A percentile compares a stretch with the other conserved stretches of the same genome.
Evolutionary conservation across 1,284 basidiomycete genomes (phyloP).

Genomic region (Rugosomyces carneus): DNA sequence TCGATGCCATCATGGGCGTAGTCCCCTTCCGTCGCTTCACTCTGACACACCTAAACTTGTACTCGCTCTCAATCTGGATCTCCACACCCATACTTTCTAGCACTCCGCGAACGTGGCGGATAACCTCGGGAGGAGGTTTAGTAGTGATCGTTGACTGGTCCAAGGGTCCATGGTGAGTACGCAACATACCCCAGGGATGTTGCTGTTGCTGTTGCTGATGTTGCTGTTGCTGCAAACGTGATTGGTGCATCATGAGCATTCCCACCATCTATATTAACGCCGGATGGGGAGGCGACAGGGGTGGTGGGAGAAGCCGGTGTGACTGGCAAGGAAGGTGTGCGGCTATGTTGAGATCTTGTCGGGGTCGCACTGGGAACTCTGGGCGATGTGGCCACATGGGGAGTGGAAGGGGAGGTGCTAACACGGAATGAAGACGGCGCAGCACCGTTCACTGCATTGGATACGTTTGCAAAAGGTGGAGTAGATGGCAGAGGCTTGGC

Average conservation of each 20-base stretch:
- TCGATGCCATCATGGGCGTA: conserved; percentile 24
- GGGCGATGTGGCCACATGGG: conserved; percentile 1
- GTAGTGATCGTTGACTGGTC: conserved; percentile 91
- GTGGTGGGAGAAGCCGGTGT: conserved; percentile 6
- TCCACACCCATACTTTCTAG: conserved; percentile 90
- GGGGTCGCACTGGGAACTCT: conserved; percentile 5
- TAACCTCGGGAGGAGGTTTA: conserved; percentile 78
- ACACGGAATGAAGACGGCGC: conserved; percentile 17
- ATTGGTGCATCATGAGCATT: conserved; percentile 39
- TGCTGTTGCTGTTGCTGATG: conserved; percentile 1
- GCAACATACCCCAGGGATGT: conserved; percentile 44
- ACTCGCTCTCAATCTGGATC: conserved; percentile 81
- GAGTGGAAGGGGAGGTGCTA: conserved; percentile 1
- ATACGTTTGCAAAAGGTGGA: conserved; percentile 12
- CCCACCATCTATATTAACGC: conserved; percentile 41
- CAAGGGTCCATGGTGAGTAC: conserved; percentile 88
- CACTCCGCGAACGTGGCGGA: conserved; percentile 77
- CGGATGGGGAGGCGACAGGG: conserved; percentile 11
- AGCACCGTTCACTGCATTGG: conserved; percentile 1
- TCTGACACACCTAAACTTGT: conserved; percentile 79
- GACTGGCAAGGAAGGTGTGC: conserved; percentile 12
- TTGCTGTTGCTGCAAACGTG: conserved; percentile 11
- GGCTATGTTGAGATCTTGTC: conserved; percentile 4
- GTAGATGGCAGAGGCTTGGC: conserved; percentile 33
- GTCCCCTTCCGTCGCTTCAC: conserved; percentile 62